A percentile compares a stretch with the other conserved stretches of the same genome.
Conservation (phyloP, 2,329 filamentous ascomycete species). For the Fusarium verticillioides region DNA sequence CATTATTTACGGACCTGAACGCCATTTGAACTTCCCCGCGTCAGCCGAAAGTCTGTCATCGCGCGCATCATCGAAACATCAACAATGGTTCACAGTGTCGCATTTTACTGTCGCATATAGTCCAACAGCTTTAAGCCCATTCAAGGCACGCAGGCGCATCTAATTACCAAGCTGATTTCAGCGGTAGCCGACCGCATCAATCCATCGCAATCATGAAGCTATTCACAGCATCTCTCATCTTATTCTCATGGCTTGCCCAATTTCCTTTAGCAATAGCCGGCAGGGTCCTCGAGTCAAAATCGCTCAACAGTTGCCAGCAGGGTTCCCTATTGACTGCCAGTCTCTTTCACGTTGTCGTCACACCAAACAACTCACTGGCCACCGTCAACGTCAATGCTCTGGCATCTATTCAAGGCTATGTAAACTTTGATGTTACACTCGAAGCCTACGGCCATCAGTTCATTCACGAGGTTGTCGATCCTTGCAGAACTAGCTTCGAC, state of each 20-base stretch:
- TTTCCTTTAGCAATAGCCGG: slow-evolving; percentile 58
- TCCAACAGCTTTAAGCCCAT: background rate
- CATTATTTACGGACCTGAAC: background rate
- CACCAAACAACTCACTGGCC: slow-evolving; percentile 77
- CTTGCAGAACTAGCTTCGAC: slow-evolving; percentile 69
- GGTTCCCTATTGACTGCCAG: slow-evolving; percentile 88
- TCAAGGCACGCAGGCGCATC: too few relatives aligned
- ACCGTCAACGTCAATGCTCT: slow-evolving; percentile 81
- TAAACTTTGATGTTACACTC: slow-evolving; percentile 79
- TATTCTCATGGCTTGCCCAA: slow-evolving; percentile 24
- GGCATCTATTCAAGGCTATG: slow-evolving; percentile 82
- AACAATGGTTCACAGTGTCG: slow-evolving; percentile 4
- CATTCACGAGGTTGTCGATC: slow-evolving; percentile 74
- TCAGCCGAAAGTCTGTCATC: background rate
- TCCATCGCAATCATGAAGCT: slow-evolving; percentile 20
- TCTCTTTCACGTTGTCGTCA: slow-evolving; percentile 86
- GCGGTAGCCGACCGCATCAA: background rate
- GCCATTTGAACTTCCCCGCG: background rate
- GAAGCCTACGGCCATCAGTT: slow-evolving; percentile 85
- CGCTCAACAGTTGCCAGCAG: slow-evolving; percentile 84
- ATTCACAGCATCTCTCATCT: slow-evolving; percentile 7
- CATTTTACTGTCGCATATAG: background rate
- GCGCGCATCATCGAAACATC: slow-evolving; percentile 3
- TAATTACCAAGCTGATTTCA: too few relatives aligned
- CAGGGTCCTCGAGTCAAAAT: slow-evolving; percentile 80